Percentiles rank a stretch among this genome's conserved stretches.
Conservation (phyloP, 176 grass and related monocot genomes). For the Paspalum vaginatum region DNA sequence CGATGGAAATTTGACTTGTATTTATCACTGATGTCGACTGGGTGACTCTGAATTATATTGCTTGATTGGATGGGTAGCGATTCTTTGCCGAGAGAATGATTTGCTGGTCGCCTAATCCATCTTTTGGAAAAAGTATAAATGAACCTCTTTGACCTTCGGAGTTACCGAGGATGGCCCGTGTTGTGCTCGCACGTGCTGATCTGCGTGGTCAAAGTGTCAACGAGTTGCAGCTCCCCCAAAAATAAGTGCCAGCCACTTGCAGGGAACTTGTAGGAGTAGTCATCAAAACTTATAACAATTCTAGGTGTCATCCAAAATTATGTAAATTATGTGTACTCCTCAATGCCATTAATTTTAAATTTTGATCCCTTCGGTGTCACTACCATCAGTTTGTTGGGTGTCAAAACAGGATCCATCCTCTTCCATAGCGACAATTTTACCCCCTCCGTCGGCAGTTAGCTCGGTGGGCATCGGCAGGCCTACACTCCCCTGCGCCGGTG, state of each 20-base stretch:
- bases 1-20: slow-evolving; percentile 37
- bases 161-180: neutral
- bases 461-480: no score
- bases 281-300: no score
- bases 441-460: no score
- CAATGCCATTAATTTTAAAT: no score
- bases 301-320: no score
- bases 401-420: no score
- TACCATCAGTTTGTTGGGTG: no score
- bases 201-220: neutral
- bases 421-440: no score
- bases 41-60: neutral
- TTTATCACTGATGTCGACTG: slow-evolving; percentile 46
- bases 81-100: neutral
- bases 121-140: neutral
- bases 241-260: neutral
- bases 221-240: no score
- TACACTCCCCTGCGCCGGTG: no score
- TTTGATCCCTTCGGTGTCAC: no score
- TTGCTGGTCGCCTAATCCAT: neutral
- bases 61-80: neutral
- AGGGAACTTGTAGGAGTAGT: neutral
- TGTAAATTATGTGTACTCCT: no score
- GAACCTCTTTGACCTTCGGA: neutral
- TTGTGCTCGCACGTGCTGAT: neutral